Conservation (phyloP, 2,329 filamentous ascomycete species). For the Didymella lethalis region DNA sequence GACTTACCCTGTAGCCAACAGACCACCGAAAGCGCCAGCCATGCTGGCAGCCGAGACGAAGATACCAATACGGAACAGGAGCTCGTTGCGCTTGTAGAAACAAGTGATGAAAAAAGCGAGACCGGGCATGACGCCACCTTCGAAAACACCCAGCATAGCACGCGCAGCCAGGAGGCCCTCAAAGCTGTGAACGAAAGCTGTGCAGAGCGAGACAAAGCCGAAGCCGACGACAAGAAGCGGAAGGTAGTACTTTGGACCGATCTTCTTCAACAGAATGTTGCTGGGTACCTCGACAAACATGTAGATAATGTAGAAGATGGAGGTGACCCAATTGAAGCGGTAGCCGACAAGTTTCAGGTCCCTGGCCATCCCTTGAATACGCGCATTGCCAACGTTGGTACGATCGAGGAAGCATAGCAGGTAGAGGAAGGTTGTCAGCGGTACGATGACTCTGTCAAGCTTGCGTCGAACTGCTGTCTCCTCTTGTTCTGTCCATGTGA, state of each 20-base stretch:
- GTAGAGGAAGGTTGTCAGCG: slow-evolving; percentile 62
- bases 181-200: slow-evolving; percentile 61
- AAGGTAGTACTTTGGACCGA: slow-evolving; percentile 63
- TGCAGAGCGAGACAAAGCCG: slow-evolving; percentile 63
- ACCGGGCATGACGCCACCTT: slow-evolving; percentile 67
- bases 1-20: slow-evolving; percentile 62
- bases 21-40: slow-evolving; percentile 65
- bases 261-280: slow-evolving; percentile 63
- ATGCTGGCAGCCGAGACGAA: slow-evolving; percentile 64
- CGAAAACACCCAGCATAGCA: slow-evolving; percentile 62
- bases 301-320: slow-evolving; percentile 67
- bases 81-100: slow-evolving; percentile 65
- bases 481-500: slow-evolving; percentile 61
- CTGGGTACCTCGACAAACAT: slow-evolving; percentile 64
- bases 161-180: slow-evolving; percentile 58
- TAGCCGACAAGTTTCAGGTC: slow-evolving; percentile 60
- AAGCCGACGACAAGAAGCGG: slow-evolving; percentile 64
- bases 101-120: slow-evolving; percentile 65
- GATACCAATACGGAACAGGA: slow-evolving; percentile 64
- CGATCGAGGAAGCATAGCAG: slow-evolving; percentile 61
- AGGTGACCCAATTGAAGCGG: slow-evolving; percentile 66
- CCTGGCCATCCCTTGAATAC: slow-evolving; percentile 61
- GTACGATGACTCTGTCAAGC: slow-evolving; percentile 62
- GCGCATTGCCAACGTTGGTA: slow-evolving; percentile 62
- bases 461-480: slow-evolving; percentile 60